Evolutionary conservation across 805 yeast species (phyloP).

Genomic region (Hanseniaspora mollemarum): DNA sequence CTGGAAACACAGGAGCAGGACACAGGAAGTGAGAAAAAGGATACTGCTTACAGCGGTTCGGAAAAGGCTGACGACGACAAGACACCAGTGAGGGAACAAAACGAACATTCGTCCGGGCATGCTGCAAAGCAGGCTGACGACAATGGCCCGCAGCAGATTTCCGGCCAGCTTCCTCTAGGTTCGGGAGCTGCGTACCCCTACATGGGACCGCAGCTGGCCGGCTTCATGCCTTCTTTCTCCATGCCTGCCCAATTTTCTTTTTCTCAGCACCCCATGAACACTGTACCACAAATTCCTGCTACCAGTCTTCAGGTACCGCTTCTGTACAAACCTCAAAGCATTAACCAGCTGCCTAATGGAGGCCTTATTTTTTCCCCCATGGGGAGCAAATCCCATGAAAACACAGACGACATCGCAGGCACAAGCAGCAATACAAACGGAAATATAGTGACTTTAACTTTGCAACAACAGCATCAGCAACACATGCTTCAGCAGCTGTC

Average conservation of each 20-base stretch:
- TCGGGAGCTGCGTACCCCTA: background rate
- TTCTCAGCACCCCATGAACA: background rate
- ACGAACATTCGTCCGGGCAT: background rate
- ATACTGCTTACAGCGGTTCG: too few species aligned
- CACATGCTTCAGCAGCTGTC: background rate
- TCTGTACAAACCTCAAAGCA: background rate
- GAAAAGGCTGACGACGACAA: background rate
- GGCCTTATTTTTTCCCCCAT: background rate
- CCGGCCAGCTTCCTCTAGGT: background rate
- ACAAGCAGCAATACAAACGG: background rate
- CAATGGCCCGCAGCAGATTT: too few species aligned
- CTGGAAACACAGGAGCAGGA: background rate
- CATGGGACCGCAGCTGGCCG: background rate
- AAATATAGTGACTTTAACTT: background rate
- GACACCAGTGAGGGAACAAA: background rate
- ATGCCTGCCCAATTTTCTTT: background rate
- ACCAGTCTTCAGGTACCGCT: background rate
- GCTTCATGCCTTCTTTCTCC: background rate
- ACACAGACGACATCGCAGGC: background rate
- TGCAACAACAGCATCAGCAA: constrained; percentile 5
- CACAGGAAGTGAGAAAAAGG: background rate
- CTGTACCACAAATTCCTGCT: background rate
- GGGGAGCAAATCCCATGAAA: background rate
- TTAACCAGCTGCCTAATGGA: background rate
- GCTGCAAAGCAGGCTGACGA: background rate